phyloP scores from a whole-genome alignment of 179 eudicot species.

The Beta corolliflora region DNA sequence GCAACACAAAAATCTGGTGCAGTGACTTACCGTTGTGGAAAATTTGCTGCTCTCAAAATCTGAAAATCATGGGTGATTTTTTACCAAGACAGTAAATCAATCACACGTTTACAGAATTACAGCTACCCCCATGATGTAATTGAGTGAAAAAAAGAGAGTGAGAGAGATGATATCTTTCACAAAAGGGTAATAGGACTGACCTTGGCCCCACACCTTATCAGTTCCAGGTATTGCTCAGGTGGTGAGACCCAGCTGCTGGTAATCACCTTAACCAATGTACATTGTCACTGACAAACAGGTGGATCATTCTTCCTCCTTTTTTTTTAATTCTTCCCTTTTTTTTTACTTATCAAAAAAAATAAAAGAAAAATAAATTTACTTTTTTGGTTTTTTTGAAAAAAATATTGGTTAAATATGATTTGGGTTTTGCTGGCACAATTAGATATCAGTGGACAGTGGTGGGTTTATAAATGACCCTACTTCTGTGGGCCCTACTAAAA shows the following conservation, averaged over 20 bases:
- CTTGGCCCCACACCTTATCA: constrained; percentile 36
- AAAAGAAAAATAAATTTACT: not conserved
- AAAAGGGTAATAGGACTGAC: constrained; percentile 26
- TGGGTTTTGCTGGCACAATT: constrained; percentile 57
- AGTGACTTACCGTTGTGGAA: constrained; percentile 6
- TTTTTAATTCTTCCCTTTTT: not conserved
- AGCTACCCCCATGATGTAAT: not conserved
- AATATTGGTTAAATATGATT: not conserved
- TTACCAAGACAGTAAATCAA: not conserved
- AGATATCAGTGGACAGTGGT: constrained; percentile 53
- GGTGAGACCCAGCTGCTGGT: constrained; percentile 62
- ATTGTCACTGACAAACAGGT: constrained; percentile 65
- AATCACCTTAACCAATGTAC: constrained; percentile 48
- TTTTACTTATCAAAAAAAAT: not conserved
- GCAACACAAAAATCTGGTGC: not conserved
- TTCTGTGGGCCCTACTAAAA: constrained; percentile 29
- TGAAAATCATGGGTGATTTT: not conserved
- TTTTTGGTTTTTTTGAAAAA: not conserved
- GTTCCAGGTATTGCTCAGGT: constrained; percentile 80
- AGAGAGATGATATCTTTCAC: not conserved
- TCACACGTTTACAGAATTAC: constrained; percentile 30
- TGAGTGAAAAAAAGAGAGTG: not conserved
- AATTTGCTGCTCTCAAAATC: not conserved
- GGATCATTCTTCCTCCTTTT: constrained; percentile 50
- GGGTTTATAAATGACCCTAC: constrained; percentile 58